Conservation (phyloP, 2,329 filamentous ascomycete genomes). For the Phialophora expanda region DNA sequence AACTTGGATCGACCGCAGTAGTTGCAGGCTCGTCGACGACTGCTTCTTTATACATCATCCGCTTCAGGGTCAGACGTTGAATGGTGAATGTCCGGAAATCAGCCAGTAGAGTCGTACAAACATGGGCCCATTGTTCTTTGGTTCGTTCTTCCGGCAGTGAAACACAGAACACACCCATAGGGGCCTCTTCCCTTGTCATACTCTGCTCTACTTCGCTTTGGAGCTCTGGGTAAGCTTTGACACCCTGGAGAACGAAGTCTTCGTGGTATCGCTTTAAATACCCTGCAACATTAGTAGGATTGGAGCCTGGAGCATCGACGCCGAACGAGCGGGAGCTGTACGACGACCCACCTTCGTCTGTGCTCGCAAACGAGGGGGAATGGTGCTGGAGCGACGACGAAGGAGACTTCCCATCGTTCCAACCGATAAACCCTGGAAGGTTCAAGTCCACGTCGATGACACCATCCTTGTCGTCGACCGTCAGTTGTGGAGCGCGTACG, state of each 20-base stretch:
- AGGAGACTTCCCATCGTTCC: slow-evolving; percentile 42
- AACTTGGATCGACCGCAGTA: not conserved
- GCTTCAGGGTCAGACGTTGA: slow-evolving; percentile 60
- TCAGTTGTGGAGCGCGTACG: slow-evolving; percentile 34
- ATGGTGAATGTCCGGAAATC: slow-evolving; percentile 61
- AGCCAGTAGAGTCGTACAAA: slow-evolving; percentile 63
- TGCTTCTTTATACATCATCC: slow-evolving; percentile 46
- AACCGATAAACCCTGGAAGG: slow-evolving; percentile 56
- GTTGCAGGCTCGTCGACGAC: not conserved
- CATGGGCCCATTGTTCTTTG: slow-evolving; percentile 56
- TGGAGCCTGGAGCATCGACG: slow-evolving; percentile 38
- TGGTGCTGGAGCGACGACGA: slow-evolving; percentile 26
- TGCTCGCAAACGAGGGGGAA: slow-evolving; percentile 54
- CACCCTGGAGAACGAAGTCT: slow-evolving; percentile 64
- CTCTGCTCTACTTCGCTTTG: slow-evolving; percentile 61
- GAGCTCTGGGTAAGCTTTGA: slow-evolving; percentile 59
- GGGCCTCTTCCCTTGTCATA: slow-evolving; percentile 58
- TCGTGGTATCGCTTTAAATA: slow-evolving; percentile 64
- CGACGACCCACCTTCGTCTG: slow-evolving; percentile 55
- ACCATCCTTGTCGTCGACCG: slow-evolving; percentile 56
- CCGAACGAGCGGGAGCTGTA: slow-evolving; percentile 50
- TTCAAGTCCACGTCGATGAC: slow-evolving; percentile 66
- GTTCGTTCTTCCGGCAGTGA: slow-evolving; percentile 7
- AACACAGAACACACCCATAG: slow-evolving; percentile 11
- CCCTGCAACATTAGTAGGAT: slow-evolving; percentile 59